These are phyloP conservation scores for Drechslera avenae DNA, from an alignment of 2,329 filamentous ascomycete genomes.

Conservation along the genomic window DNA sequence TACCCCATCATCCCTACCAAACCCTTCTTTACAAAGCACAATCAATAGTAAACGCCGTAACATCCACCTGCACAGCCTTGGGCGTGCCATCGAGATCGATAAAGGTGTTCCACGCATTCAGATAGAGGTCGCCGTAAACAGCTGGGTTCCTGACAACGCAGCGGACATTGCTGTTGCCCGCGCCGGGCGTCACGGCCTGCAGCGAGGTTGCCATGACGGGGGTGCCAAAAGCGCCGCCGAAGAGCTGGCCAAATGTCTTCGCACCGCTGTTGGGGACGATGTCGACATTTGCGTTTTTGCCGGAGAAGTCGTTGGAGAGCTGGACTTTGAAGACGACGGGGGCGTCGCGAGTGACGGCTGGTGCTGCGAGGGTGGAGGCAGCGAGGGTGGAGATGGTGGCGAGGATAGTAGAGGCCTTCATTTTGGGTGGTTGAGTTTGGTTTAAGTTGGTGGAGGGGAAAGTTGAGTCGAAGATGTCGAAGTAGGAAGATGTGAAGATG, in stretches of 20 bases:
- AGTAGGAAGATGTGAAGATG: slow-evolving; percentile 1
- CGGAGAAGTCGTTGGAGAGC: slow-evolving; percentile 6
- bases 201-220: slow-evolving; percentile 7
- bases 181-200: slow-evolving; percentile 10
- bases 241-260: slow-evolving; percentile 6
- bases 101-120: slow-evolving; percentile 21
- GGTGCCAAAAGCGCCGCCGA: slow-evolving; percentile 1
- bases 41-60: slow-evolving; percentile 12
- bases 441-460: neutral
- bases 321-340: slow-evolving; percentile 4
- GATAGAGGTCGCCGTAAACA: neutral
- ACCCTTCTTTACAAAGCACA: slow-evolving; percentile 8
- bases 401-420: slow-evolving; percentile 11
- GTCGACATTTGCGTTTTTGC: slow-evolving; percentile 7
- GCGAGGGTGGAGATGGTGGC: slow-evolving; percentile 1
- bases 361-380: slow-evolving; percentile 8
- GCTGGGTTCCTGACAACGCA: slow-evolving; percentile 5
- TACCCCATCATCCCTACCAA: too few relatives aligned
- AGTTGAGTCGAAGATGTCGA: neutral
- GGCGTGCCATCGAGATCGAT: slow-evolving; percentile 16
- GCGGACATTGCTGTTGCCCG: slow-evolving; percentile 2
- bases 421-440: slow-evolving; percentile 1
- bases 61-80: slow-evolving; percentile 9
- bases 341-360: neutral
- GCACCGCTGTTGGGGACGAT: slow-evolving; percentile 2